These are phyloP conservation scores for Sphagnum contortum DNA, from an alignment of 225 moss, liverwort and hornwort genomes.

Conservation along the genomic window DNA sequence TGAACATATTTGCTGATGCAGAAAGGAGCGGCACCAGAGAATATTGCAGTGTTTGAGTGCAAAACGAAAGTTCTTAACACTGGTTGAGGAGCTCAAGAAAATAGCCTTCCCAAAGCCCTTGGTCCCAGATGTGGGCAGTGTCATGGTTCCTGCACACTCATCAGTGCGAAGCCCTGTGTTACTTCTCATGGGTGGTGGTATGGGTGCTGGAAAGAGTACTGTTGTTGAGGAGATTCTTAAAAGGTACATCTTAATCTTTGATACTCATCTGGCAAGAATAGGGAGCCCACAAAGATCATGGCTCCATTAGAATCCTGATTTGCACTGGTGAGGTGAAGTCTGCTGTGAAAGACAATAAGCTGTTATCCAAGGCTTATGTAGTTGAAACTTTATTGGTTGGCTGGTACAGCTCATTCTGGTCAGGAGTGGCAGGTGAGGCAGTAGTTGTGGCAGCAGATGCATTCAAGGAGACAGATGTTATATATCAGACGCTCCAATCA, in stretches of 20 bases:
- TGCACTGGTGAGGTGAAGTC: too few relatives aligned
- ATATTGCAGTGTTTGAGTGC: conserved; percentile 50
- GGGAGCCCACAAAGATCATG: too few relatives aligned
- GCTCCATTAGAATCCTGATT: too few relatives aligned
- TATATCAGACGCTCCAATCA: conserved; percentile 62
- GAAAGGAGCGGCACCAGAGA: conserved; percentile 57
- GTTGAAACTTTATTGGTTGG: too few relatives aligned
- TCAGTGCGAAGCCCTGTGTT: conserved; percentile 68
- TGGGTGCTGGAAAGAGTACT: conserved; percentile 93
- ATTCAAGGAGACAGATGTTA: conserved; percentile 83
- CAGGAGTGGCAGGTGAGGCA: conserved; percentile 64
- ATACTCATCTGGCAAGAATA: too few relatives aligned
- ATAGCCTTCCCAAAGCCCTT: conserved; percentile 35
- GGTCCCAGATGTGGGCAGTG: conserved; percentile 38
- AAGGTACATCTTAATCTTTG: conserved; percentile 28
- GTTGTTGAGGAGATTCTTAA: conserved; percentile 75
- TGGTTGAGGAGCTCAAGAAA: conserved; percentile 67
- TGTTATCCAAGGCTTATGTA: too few relatives aligned
- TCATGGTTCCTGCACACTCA: conserved; percentile 60
- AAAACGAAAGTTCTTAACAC: conserved; percentile 47
- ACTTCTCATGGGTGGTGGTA: conserved; percentile 83
- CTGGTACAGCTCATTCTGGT: conserved; percentile 75
- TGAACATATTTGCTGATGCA: conserved; percentile 8
- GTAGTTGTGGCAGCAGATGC: conserved; percentile 96
- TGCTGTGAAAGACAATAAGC: too few relatives aligned